These are phyloP conservation scores for Dalbergia cultrata DNA, from an alignment of 306 rosid species.

Conservation along the genomic window DNA sequence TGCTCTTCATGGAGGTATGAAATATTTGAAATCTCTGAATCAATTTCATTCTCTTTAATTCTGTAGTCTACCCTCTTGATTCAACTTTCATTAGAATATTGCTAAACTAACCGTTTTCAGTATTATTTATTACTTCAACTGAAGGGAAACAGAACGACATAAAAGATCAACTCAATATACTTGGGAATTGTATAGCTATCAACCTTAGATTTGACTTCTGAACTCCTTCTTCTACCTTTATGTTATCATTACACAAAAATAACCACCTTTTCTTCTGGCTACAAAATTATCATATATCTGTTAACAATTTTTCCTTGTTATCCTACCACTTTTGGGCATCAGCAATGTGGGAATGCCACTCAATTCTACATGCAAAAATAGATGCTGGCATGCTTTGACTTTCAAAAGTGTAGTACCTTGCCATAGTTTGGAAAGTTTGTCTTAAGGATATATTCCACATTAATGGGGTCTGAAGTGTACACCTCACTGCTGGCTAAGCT, in stretches of 20 bases:
- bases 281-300: neutral
- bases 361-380: neutral
- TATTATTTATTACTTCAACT: neutral
- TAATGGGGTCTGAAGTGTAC: constrained; percentile 76
- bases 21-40: neutral
- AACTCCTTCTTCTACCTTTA: neutral
- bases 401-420: constrained; percentile 60
- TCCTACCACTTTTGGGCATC: neutral
- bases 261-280: neutral
- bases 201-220: neutral
- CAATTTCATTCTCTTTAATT: neutral
- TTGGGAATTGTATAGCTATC: neutral
- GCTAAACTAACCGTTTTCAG: neutral
- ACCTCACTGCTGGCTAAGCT: constrained; percentile 65
- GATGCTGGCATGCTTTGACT: neutral
- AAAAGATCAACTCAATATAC: neutral
- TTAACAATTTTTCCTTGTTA: neutral
- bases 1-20: neutral
- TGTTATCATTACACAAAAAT: neutral
- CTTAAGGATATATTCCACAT: constrained; percentile 87
- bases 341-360: neutral
- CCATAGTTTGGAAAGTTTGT: constrained; percentile 82
- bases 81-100: neutral
- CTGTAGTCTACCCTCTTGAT: neutral
- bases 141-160: neutral